phyloP scores from a whole-genome alignment of 257 asterid genomes.

The Gentiana macrophylla region DNA sequence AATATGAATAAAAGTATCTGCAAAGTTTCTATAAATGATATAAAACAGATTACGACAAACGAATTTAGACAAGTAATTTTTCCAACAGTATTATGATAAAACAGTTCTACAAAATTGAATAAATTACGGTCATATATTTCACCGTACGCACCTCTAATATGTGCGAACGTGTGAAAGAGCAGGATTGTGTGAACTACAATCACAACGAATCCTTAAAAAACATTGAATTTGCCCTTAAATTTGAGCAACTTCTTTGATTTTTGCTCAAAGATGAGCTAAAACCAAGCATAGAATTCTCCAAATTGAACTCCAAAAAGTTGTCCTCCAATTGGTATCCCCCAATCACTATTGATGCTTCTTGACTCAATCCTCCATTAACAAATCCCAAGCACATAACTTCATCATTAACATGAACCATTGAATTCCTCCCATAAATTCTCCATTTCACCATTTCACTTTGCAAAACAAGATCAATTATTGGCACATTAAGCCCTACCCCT shows the following conservation, averaged over 20 bases:
- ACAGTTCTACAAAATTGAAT: too few species aligned
- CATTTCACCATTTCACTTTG: conserved; percentile 91
- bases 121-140: too few species aligned
- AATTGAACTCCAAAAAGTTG: conserved; percentile 49
- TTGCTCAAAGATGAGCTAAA: conserved; percentile 33
- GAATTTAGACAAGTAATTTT: too few species aligned
- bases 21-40: too few species aligned
- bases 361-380: conserved; percentile 63
- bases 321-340: conserved; percentile 81
- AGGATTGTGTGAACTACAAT: too few species aligned
- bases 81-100: too few species aligned
- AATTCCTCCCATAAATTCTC: conserved; percentile 52
- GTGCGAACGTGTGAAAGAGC: too few species aligned
- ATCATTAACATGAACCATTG: conserved; percentile 52
- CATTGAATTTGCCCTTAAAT: conserved; percentile 8
- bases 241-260: conserved; percentile 38
- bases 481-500: conserved; percentile 38
- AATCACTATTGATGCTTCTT: conserved; percentile 44
- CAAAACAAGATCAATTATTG: conserved; percentile 50
- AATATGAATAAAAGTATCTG: too few species aligned
- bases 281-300: conserved; percentile 79
- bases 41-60: too few species aligned
- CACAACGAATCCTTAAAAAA: too few species aligned
- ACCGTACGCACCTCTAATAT: too few species aligned
- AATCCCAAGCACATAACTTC: conserved; percentile 72